A percentile compares a stretch with the other conserved stretches of the same genome.
These are phyloP conservation scores for Nectriaceae sp. DNA, from an alignment of 2,329 filamentous ascomycete species.

Conservation along the genomic window DNA sequence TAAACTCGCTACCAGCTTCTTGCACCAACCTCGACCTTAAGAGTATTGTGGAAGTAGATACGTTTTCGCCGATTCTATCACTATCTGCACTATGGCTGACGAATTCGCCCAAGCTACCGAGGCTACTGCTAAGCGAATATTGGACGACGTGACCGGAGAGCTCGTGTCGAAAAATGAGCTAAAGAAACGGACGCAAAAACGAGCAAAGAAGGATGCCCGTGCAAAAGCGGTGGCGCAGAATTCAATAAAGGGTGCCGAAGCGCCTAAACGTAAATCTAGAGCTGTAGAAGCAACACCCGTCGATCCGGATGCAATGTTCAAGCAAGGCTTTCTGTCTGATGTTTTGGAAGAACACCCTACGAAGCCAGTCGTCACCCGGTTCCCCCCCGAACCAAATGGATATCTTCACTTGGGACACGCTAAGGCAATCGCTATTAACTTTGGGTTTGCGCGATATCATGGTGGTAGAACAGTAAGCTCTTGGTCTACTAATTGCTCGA, in stretches of 20 bases:
- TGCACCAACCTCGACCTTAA: too few species aligned
- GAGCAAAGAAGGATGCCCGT: slow-evolving; percentile 59
- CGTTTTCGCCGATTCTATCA: slow-evolving; percentile 3
- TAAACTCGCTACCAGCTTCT: too few species aligned
- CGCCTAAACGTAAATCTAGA: slow-evolving; percentile 47
- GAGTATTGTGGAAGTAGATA: too few species aligned
- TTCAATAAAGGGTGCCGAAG: slow-evolving; percentile 31
- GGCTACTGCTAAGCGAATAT: slow-evolving; percentile 53
- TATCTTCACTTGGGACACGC: slow-evolving; percentile 92
- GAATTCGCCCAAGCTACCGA: slow-evolving; percentile 28
- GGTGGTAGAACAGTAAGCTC: slow-evolving; percentile 59
- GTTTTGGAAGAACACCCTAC: slow-evolving; percentile 70
- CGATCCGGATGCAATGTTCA: slow-evolving; percentile 72
- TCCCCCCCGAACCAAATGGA: slow-evolving; percentile 88
- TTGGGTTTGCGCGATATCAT: slow-evolving; percentile 86
- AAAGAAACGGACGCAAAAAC: slow-evolving; percentile 61
- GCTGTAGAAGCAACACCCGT: slow-evolving; percentile 42
- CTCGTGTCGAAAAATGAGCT: slow-evolving; percentile 65
- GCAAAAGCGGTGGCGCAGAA: slow-evolving; percentile 34
- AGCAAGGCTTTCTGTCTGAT: slow-evolving; percentile 72
- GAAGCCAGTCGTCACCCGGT: slow-evolving; percentile 67
- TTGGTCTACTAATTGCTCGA: background rate
- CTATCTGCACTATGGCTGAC: slow-evolving; percentile 23
- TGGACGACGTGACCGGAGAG: slow-evolving; percentile 66
- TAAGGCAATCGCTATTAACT: slow-evolving; percentile 95